Base-by-base conservation (phyloP, 23 red algal genomes). In the Gracilaria vermiculophylla region DNA sequence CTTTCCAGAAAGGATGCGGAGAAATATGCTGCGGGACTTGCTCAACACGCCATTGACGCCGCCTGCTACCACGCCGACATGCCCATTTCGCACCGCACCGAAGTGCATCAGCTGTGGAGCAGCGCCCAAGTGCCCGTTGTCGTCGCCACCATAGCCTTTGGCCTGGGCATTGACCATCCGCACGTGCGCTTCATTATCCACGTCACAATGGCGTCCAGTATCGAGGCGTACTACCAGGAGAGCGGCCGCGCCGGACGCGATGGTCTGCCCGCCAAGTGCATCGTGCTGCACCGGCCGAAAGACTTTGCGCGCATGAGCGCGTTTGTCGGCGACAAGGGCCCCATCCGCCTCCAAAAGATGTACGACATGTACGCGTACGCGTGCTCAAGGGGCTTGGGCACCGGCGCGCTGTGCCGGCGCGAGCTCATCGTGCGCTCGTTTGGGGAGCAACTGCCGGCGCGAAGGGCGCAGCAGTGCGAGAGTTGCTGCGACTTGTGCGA, bases 91-190 rank as follows among this genome's bases (percentile, higher is more conserved):
- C 54, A 80, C 37, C 53, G 92, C 29, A 42, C 41, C 19, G 37
- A 74, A 17, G 67, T 72, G 1, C 61, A 94, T 64, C n/a, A 36
- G 44, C 31, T 43, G 35, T 94, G 81, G 81, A 66, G 54, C 41
- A 53, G 27, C 4, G 83, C 76, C 20, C 29, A 57, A 19, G 15
- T 81, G 25, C 10, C 19, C 5, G 74, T 98, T 21, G 87, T 98
- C 19, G 92, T 94, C 31, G 96, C 92, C 51, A 98, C 96, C 3
- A 93, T 98, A 57, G 96, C 96, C 3, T 98, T 98, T 67, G 96
- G 96, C 12, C 88, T 98, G 36, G 96, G 96, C 16, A 98, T 98
- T 53, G 88, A 98, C 74, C 83, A 98, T 71, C 82, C 76, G 7
- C 80, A 95, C 36, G 87, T 92, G 2, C 92, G 96, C 69, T 95